Evolutionary conservation across 306 rosid species (phyloP).

Genomic region (Cicer arietinum): DNA sequence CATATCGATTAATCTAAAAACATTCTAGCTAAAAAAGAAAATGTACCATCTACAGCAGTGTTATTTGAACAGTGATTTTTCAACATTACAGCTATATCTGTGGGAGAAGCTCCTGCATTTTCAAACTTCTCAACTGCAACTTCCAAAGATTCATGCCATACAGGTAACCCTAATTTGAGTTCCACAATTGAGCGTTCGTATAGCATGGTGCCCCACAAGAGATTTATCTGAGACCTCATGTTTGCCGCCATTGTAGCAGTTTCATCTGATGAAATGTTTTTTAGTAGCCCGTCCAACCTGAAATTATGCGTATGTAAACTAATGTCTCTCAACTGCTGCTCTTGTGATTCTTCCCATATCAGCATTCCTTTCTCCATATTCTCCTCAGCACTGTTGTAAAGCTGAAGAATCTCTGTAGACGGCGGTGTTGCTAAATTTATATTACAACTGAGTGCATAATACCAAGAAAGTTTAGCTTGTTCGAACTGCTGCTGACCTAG

Average conservation of each 20-base stretch:
- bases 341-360: slow-evolving; percentile 73
- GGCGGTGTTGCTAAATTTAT: slow-evolving; percentile 63
- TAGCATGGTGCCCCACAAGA: slow-evolving; percentile 88
- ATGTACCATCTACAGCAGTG: slow-evolving; percentile 63
- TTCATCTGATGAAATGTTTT: slow-evolving; percentile 59
- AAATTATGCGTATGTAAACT: slow-evolving; percentile 52
- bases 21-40: slow-evolving; percentile 11
- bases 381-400: slow-evolving; percentile 80
- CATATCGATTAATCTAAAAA: slow-evolving; percentile 22
- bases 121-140: slow-evolving; percentile 82
- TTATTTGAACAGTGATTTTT: slow-evolving; percentile 85
- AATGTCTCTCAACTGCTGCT: slow-evolving; percentile 45
- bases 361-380: slow-evolving; percentile 86
- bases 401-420: slow-evolving; percentile 64
- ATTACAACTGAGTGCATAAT: slow-evolving; percentile 64
- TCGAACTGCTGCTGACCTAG: slow-evolving; percentile 83
- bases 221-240: slow-evolving; percentile 81
- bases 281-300: slow-evolving; percentile 57
- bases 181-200: slow-evolving; percentile 86
- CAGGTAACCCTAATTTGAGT: slow-evolving; percentile 70
- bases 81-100: slow-evolving; percentile 78
- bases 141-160: slow-evolving; percentile 79
- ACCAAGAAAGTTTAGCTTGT: slow-evolving; percentile 86
- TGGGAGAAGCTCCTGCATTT: slow-evolving; percentile 85
- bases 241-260: slow-evolving; percentile 60